Percentiles rank a stretch among this genome's conserved stretches.
These are phyloP conservation scores for Lepiota brunneoincarnata DNA, from an alignment of 768 basidiomycete species.

Conservation along the genomic window DNA sequence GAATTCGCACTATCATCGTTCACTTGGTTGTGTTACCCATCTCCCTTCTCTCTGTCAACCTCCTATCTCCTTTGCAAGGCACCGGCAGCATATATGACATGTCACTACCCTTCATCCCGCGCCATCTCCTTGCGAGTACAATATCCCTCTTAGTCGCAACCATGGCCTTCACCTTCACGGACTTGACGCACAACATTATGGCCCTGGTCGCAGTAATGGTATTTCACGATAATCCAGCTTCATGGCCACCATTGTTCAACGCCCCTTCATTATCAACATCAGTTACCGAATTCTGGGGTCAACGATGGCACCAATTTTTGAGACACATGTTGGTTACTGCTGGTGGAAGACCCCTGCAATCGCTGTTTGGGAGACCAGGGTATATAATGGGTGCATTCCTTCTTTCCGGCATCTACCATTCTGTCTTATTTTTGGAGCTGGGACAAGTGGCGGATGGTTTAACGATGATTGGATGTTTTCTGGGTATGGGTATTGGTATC, in stretches of 20 bases:
- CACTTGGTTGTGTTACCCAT: no score
- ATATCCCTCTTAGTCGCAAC: not conserved
- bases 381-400: constrained; percentile 45
- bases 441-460: constrained; percentile 29
- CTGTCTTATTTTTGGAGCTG: constrained; percentile 41
- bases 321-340: constrained; percentile 39
- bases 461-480: constrained; percentile 35
- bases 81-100: no score
- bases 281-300: constrained; percentile 43
- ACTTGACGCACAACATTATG: constrained; percentile 29
- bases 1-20: no score
- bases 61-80: no score
- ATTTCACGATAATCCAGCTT: constrained; percentile 34
- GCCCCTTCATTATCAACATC: constrained; percentile 43
- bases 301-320: constrained; percentile 50
- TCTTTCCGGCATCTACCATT: constrained; percentile 46
- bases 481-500: constrained; percentile 38
- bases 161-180: constrained; percentile 29
- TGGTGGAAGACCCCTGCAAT: constrained; percentile 30
- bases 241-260: constrained; percentile 52
- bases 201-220: constrained; percentile 33
- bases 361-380: constrained; percentile 33
- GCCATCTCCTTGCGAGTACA: not conserved
- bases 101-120: not conserved
- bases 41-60: not conserved